These are phyloP conservation scores for Peronosclerospora sorghi DNA, from an alignment of 352 stramenopile species.

Conservation along the genomic window DNA sequence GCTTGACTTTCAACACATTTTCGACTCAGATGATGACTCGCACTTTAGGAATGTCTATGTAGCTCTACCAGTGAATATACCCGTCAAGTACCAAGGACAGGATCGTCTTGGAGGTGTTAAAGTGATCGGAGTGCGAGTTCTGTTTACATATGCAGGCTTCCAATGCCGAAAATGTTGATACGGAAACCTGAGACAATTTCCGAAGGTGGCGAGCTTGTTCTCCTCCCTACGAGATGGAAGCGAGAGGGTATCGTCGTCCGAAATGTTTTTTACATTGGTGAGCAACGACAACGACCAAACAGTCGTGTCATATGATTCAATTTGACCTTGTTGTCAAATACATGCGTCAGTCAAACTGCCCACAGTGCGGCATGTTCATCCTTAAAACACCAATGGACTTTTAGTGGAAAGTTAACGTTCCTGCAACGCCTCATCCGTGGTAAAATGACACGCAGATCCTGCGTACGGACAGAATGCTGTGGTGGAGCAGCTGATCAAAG, in stretches of 20 bases:
- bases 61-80: slow-evolving; percentile 36
- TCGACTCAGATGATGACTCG: slow-evolving; percentile 15
- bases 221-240: slow-evolving; percentile 1
- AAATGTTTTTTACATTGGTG: background rate
- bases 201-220: slow-evolving; percentile 11
- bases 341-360: background rate
- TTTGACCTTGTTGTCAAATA: background rate
- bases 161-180: slow-evolving; percentile 35
- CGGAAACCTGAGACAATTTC: slow-evolving; percentile 26
- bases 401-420: slow-evolving; percentile 6
- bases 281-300: background rate
- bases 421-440: slow-evolving; percentile 12
- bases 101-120: slow-evolving; percentile 41
- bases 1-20: slow-evolving; percentile 13
- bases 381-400: background rate
- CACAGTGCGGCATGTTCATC: slow-evolving; percentile 1
- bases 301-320: slow-evolving; percentile 2
- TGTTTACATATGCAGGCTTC: slow-evolving; percentile 51
- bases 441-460: slow-evolving; percentile 37
- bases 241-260: slow-evolving; percentile 10
- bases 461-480: slow-evolving; percentile 68
- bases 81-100: slow-evolving; percentile 33
- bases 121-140: slow-evolving; percentile 30
- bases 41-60: slow-evolving; percentile 14
- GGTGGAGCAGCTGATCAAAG: too few relatives aligned